Evolutionary conservation across 441 rosid genomes (phyloP), one percentile per base, ranked within the genome.

Genomic region (Pelargonium exstipulatum): DNA sequence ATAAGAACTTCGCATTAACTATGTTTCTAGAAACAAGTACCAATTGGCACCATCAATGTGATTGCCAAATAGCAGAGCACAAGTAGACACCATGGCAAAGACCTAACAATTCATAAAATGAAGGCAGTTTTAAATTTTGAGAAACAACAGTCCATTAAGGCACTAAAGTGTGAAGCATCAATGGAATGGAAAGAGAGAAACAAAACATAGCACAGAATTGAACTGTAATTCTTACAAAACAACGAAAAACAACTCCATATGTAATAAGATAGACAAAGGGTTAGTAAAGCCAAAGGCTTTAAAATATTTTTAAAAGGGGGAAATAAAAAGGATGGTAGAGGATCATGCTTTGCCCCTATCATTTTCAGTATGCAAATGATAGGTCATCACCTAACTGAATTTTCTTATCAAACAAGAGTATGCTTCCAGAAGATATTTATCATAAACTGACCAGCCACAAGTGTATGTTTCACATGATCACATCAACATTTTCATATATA

Each of bases 341-440:
- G 32, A 13, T 12, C 64, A 13, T 29, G n/a, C 42, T 61, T 29
- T 29, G 14, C 57, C 63, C 22, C 18, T 1, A 20, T 14, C 14
- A 58, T 58, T 58, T 58, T 62, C 3, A 26, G 6, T 20, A 67
- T 35, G 67, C 17, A 60, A 35, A n/a, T 9, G 22, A 22, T 49
- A 20, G 2, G 2, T 13, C 62, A 73, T 35, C 71, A 67, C 20
- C 51, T 66, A n/a, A 48, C 42, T 46, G 18, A 35, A 67, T 29
- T 58, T 65, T 45, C 46, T 57, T 24, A 71, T 13, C 60, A 9
- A n/a, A 45, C 13, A 55, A 8, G 45, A 2, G 10, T 55, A 65
- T 18, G 40, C 16, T 65, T 13, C 5, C 12, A 62, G 53, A 46
- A 46, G 13, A n/a, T 9, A 13, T 57, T 2, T n/a, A 26, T 43